These are phyloP conservation scores for Verticillium nonalfalfae DNA, from an alignment of 2,329 filamentous ascomycete species.

Conservation along the genomic window DNA sequence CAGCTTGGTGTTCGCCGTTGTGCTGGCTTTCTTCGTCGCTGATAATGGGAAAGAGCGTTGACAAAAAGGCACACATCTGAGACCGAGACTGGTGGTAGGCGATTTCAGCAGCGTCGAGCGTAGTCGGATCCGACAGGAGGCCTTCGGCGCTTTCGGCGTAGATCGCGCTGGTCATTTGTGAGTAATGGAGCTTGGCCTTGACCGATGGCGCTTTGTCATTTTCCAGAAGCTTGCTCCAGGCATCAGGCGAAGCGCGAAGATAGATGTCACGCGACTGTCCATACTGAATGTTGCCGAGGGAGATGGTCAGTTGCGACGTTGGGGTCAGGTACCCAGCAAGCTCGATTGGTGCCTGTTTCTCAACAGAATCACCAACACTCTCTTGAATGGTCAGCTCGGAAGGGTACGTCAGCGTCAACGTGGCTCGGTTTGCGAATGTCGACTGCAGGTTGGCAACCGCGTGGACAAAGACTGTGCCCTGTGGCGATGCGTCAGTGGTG, in stretches of 20 bases:
- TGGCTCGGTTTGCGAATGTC: constrained; percentile 45
- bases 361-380: constrained; percentile 30
- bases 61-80: constrained; percentile 41
- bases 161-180: constrained; percentile 8
- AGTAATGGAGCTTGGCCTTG: constrained; percentile 9
- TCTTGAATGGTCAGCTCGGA: constrained; percentile 28
- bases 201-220: not conserved
- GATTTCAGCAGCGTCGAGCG: constrained; percentile 18
- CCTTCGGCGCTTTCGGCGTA: constrained; percentile 4
- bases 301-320: constrained; percentile 25
- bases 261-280: constrained; percentile 55
- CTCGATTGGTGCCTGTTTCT: constrained; percentile 15
- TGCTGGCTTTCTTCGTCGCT: constrained; percentile 28
- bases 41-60: constrained; percentile 33
- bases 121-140: constrained; percentile 5
- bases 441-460: constrained; percentile 55
- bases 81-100: constrained; percentile 49
- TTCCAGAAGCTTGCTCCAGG: not conserved
- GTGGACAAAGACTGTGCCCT: constrained; percentile 55
- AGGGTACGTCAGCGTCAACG: constrained; percentile 33
- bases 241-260: constrained; percentile 19
- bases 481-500: constrained; percentile 3
- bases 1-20: not conserved
- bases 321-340: constrained; percentile 10
- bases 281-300: constrained; percentile 49